A percentile compares a stretch with the other conserved stretches of the same genome.
These are phyloP conservation scores for Cordyceps javanica DNA, from an alignment of 2,329 filamentous ascomycete genomes.

Conservation along the genomic window DNA sequence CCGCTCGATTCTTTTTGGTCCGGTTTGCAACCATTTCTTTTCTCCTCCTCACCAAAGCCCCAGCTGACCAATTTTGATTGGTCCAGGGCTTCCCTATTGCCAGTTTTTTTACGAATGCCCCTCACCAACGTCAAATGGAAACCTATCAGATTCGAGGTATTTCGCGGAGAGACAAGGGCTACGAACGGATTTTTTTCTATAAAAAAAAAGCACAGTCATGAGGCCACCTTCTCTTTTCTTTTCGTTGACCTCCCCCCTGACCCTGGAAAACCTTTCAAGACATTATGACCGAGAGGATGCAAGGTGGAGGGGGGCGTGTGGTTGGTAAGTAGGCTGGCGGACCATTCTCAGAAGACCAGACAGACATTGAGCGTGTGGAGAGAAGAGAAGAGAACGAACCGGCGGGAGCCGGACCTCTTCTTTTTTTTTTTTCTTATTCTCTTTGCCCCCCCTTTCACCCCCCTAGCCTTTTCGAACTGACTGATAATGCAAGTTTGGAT, in stretches of 20 bases:
- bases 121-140: neutral
- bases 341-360: too few relatives aligned
- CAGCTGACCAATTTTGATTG: neutral
- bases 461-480: too few relatives aligned
- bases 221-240: neutral
- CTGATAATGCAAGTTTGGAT: neutral
- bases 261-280: too few relatives aligned
- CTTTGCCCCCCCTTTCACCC: neutral
- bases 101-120: neutral
- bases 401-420: too few relatives aligned
- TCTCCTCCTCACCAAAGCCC: neutral
- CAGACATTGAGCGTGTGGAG: too few relatives aligned
- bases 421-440: neutral
- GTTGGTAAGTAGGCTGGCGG: too few relatives aligned
- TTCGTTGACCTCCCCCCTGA: too few relatives aligned
- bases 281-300: too few relatives aligned
- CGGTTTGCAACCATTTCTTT: too few relatives aligned
- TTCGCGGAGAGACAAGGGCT: neutral
- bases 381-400: too few relatives aligned
- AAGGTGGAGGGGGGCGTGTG: too few relatives aligned
- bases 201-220: neutral
- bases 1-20: neutral
- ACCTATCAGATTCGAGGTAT: neutral
- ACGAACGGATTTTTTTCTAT: too few relatives aligned
- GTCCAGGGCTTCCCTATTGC: neutral